These are phyloP conservation scores for Rhodotorula taiwanensis DNA, from an alignment of 768 basidiomycete genomes.

Conservation along the genomic window DNA sequence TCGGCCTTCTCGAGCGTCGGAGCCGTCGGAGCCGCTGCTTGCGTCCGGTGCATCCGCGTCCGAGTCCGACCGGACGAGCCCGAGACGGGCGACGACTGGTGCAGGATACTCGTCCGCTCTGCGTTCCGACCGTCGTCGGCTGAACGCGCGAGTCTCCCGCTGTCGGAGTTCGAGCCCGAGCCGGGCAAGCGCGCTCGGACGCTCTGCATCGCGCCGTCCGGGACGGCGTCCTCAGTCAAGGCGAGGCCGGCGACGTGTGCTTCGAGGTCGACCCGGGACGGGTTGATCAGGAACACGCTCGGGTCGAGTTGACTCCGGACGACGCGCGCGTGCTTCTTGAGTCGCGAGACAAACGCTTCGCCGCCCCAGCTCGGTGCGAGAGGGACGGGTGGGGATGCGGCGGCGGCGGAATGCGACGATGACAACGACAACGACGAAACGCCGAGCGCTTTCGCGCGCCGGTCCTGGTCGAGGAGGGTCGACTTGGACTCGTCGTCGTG, in stretches of 20 bases:
- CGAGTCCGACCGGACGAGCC: not conserved
- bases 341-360: conserved; percentile 63
- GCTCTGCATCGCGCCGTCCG: conserved; percentile 14
- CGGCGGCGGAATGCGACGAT: not conserved
- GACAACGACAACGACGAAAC: not conserved
- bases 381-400: conserved; percentile 43
- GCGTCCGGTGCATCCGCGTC: not conserved
- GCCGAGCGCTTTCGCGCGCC: conserved; percentile 20
- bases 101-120: conserved; percentile 63
- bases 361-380: conserved; percentile 43
- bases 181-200: conserved; percentile 12
- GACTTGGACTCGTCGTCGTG: conserved; percentile 95
- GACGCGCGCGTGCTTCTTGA: conserved; percentile 70
- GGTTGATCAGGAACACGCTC: conserved; percentile 81
- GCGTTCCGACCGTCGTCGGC: too few relatives aligned
- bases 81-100: conserved; percentile 59
- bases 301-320: conserved; percentile 80
- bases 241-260: conserved; percentile 65
- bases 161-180: not conserved
- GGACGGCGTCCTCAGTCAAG: conserved; percentile 38
- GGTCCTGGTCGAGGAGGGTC: conserved; percentile 40
- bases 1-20: not conserved
- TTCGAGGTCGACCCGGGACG: conserved; percentile 84
- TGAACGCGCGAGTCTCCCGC: not conserved
- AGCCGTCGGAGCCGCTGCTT: too few relatives aligned